Evolutionary conservation across 352 stramenopile species (phyloP).

Genomic region (Phytophthora boehmeriae): DNA sequence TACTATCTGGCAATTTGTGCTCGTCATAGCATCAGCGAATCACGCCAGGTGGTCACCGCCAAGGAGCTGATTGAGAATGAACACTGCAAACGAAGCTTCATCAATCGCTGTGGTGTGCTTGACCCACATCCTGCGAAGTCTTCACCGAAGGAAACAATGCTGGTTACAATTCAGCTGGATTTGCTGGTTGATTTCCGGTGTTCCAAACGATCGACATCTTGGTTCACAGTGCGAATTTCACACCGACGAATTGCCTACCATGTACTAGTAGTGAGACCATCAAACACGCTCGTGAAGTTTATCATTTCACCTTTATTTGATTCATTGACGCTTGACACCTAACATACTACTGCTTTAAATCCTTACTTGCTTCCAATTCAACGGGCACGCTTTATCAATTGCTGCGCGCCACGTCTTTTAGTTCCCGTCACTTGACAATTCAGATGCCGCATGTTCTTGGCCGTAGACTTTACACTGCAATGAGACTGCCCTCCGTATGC

Average conservation of each 20-base stretch:
- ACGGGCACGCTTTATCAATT: conserved; percentile 28
- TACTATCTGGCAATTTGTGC: background rate
- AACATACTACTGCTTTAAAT: conserved; percentile 28
- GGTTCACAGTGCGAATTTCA: background rate
- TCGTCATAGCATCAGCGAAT: background rate
- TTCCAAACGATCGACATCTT: background rate
- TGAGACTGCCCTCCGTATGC: conserved; percentile 31
- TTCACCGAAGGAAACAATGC: conserved; percentile 4
- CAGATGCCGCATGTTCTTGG: conserved; percentile 12
- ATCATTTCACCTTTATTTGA: conserved; percentile 34
- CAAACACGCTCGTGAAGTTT: background rate
- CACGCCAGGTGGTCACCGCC: too few species aligned
- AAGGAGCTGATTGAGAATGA: too few species aligned
- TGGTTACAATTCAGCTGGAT: conserved; percentile 11
- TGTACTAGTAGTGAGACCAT: background rate
- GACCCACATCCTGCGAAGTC: too few species aligned
- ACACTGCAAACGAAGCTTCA: too few species aligned
- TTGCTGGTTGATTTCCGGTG: conserved; percentile 23
- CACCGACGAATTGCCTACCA: too few species aligned
- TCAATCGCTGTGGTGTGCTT: too few species aligned
- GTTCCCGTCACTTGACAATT: conserved; percentile 7
- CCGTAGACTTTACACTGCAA: conserved; percentile 22
- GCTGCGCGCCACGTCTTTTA: conserved; percentile 10
- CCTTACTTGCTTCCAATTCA: conserved; percentile 28
- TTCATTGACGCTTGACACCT: conserved; percentile 21